These are phyloP conservation scores for Golubevia sp. DNA, from an alignment of 1,284 basidiomycete species.

Conservation along the genomic window DNA sequence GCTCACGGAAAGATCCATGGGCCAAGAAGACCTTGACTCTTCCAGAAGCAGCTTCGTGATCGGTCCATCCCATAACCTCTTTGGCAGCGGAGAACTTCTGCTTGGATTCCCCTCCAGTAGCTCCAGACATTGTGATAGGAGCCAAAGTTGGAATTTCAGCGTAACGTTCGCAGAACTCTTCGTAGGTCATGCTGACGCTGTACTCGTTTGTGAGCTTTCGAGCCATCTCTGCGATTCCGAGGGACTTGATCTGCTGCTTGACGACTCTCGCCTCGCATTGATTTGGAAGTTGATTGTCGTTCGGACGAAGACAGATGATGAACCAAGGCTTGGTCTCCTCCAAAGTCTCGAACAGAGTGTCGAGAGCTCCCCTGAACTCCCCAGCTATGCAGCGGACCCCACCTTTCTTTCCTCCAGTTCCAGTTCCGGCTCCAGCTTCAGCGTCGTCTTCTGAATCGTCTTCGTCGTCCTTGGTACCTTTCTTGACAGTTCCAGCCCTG, in stretches of 20 bases:
- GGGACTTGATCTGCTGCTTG: constrained; percentile 84
- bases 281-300: constrained; percentile 90
- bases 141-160: constrained; percentile 36
- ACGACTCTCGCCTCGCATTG: constrained; percentile 89
- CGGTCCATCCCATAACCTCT: constrained; percentile 71
- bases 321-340: constrained; percentile 91
- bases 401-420: constrained; percentile 11
- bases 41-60: constrained; percentile 79
- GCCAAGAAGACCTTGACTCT: constrained; percentile 83
- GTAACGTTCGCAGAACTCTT: constrained; percentile 80
- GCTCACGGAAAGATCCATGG: constrained; percentile 80
- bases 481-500: constrained; percentile 68
- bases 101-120: constrained; percentile 64
- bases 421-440: constrained; percentile 25
- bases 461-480: constrained; percentile 66
- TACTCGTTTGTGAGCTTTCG: constrained; percentile 48
- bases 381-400: constrained; percentile 73
- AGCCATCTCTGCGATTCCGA: constrained; percentile 77
- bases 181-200: constrained; percentile 77
- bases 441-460: constrained; percentile 67
- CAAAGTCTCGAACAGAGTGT: constrained; percentile 83
- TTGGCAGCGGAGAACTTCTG: constrained; percentile 64
- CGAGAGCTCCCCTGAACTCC: constrained; percentile 80
- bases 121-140: constrained; percentile 63
- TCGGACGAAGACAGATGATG: constrained; percentile 89